Evolutionary conservation across 2,329 filamentous ascomycete species (phyloP).

Genomic region (Zymoseptoria pseudotritici): DNA sequence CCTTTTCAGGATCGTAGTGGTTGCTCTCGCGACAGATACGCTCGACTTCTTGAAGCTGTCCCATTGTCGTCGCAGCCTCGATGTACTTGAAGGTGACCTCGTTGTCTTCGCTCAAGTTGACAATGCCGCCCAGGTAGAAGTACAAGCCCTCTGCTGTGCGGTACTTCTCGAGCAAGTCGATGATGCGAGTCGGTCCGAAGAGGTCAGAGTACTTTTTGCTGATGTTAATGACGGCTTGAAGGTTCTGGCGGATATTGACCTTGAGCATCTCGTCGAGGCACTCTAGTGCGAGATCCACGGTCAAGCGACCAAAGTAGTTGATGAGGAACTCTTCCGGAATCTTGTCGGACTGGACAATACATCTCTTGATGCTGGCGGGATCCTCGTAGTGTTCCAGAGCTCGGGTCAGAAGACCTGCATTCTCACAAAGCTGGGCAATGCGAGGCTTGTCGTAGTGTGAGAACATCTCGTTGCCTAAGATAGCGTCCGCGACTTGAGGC

Average conservation of each 20-base stretch:
- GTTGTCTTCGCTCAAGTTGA: slow-evolving; percentile 89
- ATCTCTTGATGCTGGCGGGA: slow-evolving; percentile 79
- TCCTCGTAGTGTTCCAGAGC: slow-evolving; percentile 95
- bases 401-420: slow-evolving; percentile 63
- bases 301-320: slow-evolving; percentile 87
- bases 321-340: slow-evolving; percentile 87
- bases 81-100: slow-evolving; percentile 99
- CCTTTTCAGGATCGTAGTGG: slow-evolving; percentile 83
- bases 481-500: slow-evolving; percentile 94
- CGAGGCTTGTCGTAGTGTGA: slow-evolving; percentile 89
- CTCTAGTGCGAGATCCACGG: slow-evolving; percentile 88
- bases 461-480: slow-evolving; percentile 97
- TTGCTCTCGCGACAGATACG: slow-evolving; percentile 91
- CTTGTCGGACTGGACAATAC: slow-evolving; percentile 77
- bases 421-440: slow-evolving; percentile 85
- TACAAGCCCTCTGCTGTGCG: slow-evolving; percentile 94
- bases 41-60: slow-evolving; percentile 91
- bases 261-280: slow-evolving; percentile 96
- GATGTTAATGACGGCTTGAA: slow-evolving; percentile 89
- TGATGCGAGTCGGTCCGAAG: slow-evolving; percentile 75
- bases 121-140: slow-evolving; percentile 96
- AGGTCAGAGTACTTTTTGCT: slow-evolving; percentile 97
- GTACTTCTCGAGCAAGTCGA: slow-evolving; percentile 95
- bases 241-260: slow-evolving; percentile 90
- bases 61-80: slow-evolving; percentile 88